Evolutionary conservation across 1,284 basidiomycete genomes (phyloP).

Genomic region (Sanghuangporus sanghuang): DNA sequence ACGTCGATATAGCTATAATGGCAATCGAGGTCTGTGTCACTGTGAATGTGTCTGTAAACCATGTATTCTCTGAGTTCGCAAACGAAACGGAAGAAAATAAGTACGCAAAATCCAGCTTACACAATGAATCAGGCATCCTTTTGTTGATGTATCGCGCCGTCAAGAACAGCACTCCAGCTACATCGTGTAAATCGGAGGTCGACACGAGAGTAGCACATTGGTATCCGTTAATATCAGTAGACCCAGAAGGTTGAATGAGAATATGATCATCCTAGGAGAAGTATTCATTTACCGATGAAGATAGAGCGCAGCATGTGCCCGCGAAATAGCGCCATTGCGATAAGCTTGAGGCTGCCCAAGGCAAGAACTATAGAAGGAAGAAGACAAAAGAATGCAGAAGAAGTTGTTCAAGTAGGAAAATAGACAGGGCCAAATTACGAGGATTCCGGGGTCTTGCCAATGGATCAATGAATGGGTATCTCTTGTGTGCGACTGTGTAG

Average conservation of each 20-base stretch:
- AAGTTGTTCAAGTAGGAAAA: neutral
- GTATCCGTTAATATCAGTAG: neutral
- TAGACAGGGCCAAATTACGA: neutral
- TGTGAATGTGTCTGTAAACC: constrained; percentile 55
- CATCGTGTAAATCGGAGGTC: neutral
- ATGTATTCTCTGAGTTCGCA: neutral
- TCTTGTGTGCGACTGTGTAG: neutral
- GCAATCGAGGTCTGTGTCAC: constrained; percentile 70
- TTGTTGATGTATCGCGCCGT: constrained; percentile 16
- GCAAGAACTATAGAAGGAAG: neutral
- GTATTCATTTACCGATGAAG: constrained; percentile 19
- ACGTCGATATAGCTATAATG: constrained; percentile 51
- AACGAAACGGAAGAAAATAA: neutral
- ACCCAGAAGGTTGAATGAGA: neutral
- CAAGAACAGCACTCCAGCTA: constrained; percentile 17
- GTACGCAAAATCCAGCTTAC: constrained; percentile 6
- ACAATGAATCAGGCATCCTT: constrained; percentile 17
- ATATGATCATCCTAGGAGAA: constrained; percentile 26
- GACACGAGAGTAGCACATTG: neutral
- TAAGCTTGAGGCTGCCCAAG: neutral
- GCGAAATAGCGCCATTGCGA: constrained; percentile 27
- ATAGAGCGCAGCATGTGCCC: constrained; percentile 23
- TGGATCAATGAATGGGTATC: neutral
- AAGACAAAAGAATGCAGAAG: neutral
- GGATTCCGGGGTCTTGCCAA: neutral